Conservation (phyloP, 2,329 filamentous ascomycete genomes). For the Aspergillus bombycis region DNA sequence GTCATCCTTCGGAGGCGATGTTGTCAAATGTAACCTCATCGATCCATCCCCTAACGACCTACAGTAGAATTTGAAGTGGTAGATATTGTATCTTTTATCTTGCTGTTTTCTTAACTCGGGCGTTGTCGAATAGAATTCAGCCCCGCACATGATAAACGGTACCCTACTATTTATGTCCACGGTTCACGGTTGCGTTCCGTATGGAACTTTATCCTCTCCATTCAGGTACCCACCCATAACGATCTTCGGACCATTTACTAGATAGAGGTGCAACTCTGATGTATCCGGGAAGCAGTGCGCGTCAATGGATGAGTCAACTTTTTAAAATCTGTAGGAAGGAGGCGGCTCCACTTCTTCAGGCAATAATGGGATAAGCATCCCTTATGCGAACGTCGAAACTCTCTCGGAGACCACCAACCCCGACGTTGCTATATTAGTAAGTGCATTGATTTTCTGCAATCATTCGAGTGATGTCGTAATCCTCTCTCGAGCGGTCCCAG, state of each 20-base stretch:
- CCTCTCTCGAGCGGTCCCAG: too few relatives aligned
- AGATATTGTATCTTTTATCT: background rate
- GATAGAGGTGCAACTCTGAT: background rate
- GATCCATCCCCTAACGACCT: background rate
- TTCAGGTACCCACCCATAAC: background rate
- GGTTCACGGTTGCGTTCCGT: background rate
- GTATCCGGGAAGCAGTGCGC: background rate
- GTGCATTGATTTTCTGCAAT: background rate
- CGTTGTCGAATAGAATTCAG: background rate
- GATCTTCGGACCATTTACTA: background rate
- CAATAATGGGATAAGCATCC: background rate
- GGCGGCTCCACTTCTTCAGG: background rate
- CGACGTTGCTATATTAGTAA: background rate
- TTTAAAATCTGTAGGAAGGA: background rate
- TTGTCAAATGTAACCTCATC: background rate
- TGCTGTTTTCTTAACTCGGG: background rate
- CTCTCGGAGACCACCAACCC: background rate
- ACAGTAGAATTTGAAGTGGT: background rate
- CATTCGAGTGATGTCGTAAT: background rate
- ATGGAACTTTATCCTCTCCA: background rate
- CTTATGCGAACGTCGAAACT: background rate
- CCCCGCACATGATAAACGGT: background rate
- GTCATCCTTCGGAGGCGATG: background rate
- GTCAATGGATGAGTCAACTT: background rate
- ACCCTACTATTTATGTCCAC: background rate